Evolutionary conservation across 164 flowering plant species (phyloP).

Genomic region (Nymphaea colorata): DNA sequence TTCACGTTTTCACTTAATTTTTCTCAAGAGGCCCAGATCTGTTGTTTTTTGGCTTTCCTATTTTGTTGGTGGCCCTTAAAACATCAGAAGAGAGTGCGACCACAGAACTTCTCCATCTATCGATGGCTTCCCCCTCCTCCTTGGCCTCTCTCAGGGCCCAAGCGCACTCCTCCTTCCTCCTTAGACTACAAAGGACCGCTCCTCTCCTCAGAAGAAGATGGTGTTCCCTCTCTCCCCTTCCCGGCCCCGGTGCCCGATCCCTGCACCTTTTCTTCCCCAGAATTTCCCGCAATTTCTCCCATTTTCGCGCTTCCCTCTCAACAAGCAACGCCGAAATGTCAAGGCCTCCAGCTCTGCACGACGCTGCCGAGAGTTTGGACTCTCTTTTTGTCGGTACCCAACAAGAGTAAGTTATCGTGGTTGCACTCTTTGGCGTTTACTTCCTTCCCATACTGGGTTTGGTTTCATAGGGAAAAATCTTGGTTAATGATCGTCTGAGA

Average conservation of each 20-base stretch:
- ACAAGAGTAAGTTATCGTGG: neutral
- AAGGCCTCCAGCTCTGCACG: neutral
- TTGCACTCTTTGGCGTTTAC: neutral
- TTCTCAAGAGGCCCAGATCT: no score
- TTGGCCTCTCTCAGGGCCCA: neutral
- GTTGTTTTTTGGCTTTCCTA: no score
- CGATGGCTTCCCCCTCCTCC: neutral
- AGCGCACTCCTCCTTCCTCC: neutral
- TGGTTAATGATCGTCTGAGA: neutral
- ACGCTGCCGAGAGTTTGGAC: neutral
- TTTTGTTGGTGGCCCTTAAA: no score
- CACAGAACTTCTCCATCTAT: no score
- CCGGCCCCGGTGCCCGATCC: no score
- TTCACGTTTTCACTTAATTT: no score
- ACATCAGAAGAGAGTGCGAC: no score
- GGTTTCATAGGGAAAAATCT: neutral
- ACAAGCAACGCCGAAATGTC: neutral
- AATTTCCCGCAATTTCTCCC: no score
- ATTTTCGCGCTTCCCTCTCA: neutral
- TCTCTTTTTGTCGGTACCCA: neutral
- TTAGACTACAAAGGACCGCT: no score
- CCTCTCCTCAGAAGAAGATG: no score
- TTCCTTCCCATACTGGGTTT: neutral
- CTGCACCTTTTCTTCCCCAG: no score
- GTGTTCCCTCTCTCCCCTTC: no score